phyloP scores from a whole-genome alignment of 2,329 filamentous ascomycete species.

The Anisogramma anomala region DNA sequence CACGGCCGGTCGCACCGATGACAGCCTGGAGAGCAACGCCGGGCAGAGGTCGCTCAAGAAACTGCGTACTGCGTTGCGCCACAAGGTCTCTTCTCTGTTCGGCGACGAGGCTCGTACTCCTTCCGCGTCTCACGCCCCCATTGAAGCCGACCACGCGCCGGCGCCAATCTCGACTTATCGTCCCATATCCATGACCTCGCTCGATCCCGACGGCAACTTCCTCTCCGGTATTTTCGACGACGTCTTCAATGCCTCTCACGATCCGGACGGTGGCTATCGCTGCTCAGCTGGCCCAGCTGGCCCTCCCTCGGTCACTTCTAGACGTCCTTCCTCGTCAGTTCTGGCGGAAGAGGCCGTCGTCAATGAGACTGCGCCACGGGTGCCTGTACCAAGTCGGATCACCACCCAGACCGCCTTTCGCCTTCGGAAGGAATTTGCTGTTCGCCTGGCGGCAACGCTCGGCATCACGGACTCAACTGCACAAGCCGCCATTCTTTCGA shows the following conservation, averaged over 20 bases:
- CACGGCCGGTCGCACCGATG: neutral
- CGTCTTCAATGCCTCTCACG: conserved; percentile 4
- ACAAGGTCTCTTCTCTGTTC: conserved; percentile 12
- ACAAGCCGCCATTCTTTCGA: neutral
- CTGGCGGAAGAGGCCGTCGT: neutral
- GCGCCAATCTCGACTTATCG: neutral
- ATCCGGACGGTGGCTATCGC: neutral
- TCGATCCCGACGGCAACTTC: conserved; percentile 3
- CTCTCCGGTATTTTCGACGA: conserved; percentile 13
- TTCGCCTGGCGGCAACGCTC: neutral
- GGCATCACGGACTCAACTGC: neutral
- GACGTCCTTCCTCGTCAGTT: neutral
- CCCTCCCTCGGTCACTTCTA: neutral
- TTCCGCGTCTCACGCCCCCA: neutral
- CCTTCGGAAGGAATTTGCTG: neutral
- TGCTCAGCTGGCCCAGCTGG: neutral
- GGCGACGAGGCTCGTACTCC: neutral
- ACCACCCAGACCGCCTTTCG: neutral
- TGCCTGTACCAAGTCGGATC: neutral
- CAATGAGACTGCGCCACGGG: neutral
- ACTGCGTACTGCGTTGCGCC: conserved; percentile 1
- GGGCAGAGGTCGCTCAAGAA: neutral
- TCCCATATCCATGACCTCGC: conserved; percentile 10
- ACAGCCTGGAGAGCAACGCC: neutral
- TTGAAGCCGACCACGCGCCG: neutral